Evolutionary conservation across 176 grass and related monocot species (phyloP).

Genomic region (Melocanna baccifera): DNA sequence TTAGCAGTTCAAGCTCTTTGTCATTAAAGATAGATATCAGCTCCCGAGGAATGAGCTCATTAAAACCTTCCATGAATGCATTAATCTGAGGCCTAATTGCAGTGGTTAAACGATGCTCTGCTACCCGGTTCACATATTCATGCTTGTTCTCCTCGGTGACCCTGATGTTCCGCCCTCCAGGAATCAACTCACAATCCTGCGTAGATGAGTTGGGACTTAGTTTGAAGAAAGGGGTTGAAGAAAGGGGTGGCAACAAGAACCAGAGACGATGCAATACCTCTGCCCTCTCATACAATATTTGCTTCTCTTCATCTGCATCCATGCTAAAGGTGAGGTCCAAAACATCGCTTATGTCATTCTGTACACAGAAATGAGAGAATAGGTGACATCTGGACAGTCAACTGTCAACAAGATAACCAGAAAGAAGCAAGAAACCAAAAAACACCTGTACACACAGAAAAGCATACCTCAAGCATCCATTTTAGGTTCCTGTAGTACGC

Average conservation of each 20-base stretch:
- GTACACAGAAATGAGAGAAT: constrained; percentile 33
- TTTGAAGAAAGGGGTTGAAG: neutral
- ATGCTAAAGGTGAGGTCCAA: constrained; percentile 95
- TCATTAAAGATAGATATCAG: constrained; percentile 97
- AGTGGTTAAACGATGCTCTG: constrained; percentile 87
- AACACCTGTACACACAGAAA: neutral
- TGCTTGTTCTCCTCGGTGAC: constrained; percentile 98
- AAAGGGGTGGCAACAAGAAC: neutral
- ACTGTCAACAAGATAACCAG: neutral
- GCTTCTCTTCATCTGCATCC: constrained; percentile 98
- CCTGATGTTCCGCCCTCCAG: constrained; percentile 83
- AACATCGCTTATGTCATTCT: constrained; percentile 97
- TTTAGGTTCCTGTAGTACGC: constrained; percentile 94
- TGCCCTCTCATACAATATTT: constrained; percentile 86
- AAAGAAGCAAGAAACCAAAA: neutral
- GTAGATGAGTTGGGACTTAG: constrained; percentile 22
- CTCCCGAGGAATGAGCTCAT: constrained; percentile 77
- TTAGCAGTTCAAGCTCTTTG: constrained; percentile 95
- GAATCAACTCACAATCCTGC: constrained; percentile 98
- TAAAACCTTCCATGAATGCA: constrained; percentile 92
- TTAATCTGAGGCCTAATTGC: constrained; percentile 97
- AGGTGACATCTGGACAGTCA: constrained; percentile 17
- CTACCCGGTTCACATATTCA: constrained; percentile 85
- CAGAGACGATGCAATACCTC: constrained; percentile 34
- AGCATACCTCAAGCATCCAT: constrained; percentile 97